phyloP scores from a whole-genome alignment of 768 basidiomycete genomes.

The Clitopilus hobsonii region DNA sequence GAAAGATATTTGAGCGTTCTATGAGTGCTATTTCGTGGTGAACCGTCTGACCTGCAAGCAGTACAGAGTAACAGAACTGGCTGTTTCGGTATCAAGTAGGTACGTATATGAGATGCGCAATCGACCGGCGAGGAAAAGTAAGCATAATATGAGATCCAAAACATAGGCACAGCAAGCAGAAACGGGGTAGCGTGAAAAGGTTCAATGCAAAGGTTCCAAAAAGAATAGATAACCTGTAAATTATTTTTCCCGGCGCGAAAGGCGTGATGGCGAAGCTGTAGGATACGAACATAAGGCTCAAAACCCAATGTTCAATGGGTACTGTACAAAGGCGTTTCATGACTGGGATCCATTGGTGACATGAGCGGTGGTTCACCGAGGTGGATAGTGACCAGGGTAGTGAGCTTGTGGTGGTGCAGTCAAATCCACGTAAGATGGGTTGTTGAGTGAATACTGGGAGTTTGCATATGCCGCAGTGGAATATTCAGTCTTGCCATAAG shows the following conservation, averaged over 20 bases:
- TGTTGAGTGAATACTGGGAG: conserved; percentile 11
- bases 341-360: not conserved
- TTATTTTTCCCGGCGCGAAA: not conserved
- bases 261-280: not conserved
- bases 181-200: not conserved
- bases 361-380: not conserved
- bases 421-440: not conserved
- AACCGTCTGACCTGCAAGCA: not conserved
- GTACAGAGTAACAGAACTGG: not conserved
- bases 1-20: too few species aligned
- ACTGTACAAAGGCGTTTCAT: not conserved
- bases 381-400: not conserved
- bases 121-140: not conserved
- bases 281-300: not conserved
- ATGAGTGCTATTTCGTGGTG: not conserved
- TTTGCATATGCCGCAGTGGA: too few species aligned
- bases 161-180: not conserved
- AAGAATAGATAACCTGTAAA: not conserved
- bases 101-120: not conserved
- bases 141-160: not conserved
- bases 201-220: not conserved
- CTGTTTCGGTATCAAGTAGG: not conserved
- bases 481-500: too few species aligned
- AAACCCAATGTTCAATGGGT: not conserved
- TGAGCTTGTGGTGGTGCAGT: not conserved